Conservation (phyloP, 768 basidiomycete species). For the Asterophora lycoperdoides region DNA sequence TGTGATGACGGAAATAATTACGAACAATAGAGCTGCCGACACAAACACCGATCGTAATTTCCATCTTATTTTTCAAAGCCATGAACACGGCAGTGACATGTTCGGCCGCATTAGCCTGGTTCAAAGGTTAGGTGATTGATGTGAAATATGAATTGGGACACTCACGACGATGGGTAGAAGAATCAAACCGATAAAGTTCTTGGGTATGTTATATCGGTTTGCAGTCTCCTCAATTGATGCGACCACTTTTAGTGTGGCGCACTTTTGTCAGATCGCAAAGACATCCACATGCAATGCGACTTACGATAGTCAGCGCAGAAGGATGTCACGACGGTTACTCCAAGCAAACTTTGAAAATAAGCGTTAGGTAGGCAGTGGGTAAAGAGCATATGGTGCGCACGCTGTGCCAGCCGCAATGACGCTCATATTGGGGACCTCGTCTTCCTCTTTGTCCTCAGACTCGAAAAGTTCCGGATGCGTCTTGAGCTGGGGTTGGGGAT, state of each 20-base stretch:
- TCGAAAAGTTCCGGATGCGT: constrained; percentile 67
- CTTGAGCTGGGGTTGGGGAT: constrained; percentile 47
- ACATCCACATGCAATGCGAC: constrained; percentile 23
- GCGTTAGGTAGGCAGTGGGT: not conserved
- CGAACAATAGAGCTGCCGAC: constrained; percentile 79
- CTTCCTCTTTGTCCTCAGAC: constrained; percentile 20
- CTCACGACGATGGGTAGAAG: constrained; percentile 82
- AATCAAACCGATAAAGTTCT: constrained; percentile 82
- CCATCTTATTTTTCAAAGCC: constrained; percentile 70
- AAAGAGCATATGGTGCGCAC: constrained; percentile 30
- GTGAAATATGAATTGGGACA: constrained; percentile 8
- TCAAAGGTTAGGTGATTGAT: not conserved
- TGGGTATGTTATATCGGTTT: constrained; percentile 72
- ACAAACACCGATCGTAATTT: constrained; percentile 71
- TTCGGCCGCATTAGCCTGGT: constrained; percentile 77
- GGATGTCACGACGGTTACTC: constrained; percentile 74
- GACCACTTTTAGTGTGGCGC: constrained; percentile 51
- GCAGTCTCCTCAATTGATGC: constrained; percentile 92
- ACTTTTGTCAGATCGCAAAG: no score
- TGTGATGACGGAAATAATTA: constrained; percentile 10
- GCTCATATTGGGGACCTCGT: constrained; percentile 61
- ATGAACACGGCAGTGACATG: constrained; percentile 86
- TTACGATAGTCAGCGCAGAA: constrained; percentile 86
- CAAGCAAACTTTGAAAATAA: constrained; percentile 46
- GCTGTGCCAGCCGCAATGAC: constrained; percentile 56